Evolutionary conservation across 2,329 filamentous ascomycete genomes (phyloP), one percentile per base, ranked within the genome.

Genomic region (Colletotrichum brevisporum): DNA sequence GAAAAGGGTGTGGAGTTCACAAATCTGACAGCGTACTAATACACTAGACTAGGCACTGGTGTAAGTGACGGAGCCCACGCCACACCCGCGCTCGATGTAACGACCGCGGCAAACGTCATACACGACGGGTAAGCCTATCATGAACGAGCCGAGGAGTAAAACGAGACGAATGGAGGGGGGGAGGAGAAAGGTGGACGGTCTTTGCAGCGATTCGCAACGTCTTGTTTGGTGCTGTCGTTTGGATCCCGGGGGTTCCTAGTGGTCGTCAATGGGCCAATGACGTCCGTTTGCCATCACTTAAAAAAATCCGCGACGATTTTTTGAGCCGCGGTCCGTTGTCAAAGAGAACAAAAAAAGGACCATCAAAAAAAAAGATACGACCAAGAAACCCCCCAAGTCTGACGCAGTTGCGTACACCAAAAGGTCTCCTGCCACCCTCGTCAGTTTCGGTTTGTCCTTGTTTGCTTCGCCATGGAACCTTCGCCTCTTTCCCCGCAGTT

Each of bases 401-500:
- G 13, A 15, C 6, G 24, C 43, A 5, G 16, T 55, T 16, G 3
- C 21, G 16, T n/a, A 48, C 16, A 16, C 26, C 9, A 26, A n/a
- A 41, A 16, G 21, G 21, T 24, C n/a, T 31, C 16, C 18, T 18
- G 36, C 59, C 31, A 2, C 59, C 45, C 16, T 50, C 56, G 26
- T 31, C 56, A 39, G 18, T 18, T 39, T 26, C 48, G 21, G 60
- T 12, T 6, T 57, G 48, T 26, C 27, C 50, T 55, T 36, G 56
- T 27, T 48, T 58, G 65, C 60, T 43, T 43, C 26, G 50, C 43
- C 15, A 47, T 60, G 66, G 50, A 47, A 61, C 62, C 52, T 52
- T 61, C 55, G 62, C 61, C 62, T 59, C 62, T 64, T 65, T 60
- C 66, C 66, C 66, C 66, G 66, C 66, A 66, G 62, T 56, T 61